Base-by-base conservation (phyloP, 2,329 filamentous ascomycete genomes). In the Cordyceps cicadae region DNA sequence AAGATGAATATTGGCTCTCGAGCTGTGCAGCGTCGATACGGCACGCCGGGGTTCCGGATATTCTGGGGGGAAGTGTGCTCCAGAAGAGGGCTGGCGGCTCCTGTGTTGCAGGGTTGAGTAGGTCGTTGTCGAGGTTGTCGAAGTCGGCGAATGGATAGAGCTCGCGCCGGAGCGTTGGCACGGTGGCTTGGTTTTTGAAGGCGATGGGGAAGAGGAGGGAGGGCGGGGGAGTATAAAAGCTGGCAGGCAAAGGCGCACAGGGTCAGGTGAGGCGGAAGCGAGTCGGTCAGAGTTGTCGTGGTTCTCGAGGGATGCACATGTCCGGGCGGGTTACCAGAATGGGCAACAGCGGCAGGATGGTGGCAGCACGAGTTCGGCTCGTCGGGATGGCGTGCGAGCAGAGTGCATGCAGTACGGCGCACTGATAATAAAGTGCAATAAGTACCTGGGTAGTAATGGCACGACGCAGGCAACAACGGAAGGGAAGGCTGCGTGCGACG, bases 221-320 rank as follows among this genome's bases (percentile, higher is more conserved):
- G 21, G 17, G 17, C 4, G 34, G 51, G 34, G 51, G 34, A 4
- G 14, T 6, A 7, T 11, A 32, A 24, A 29, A 12, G 9, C 32
- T 58, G 46, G 15, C 11, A 58, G 48, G 52, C 37, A 59, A 26
- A 26, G 32, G 46, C 17, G 56, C 34, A 51, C 32, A 37, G 32
- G 12, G 26, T 29, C n/a, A 41, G 48, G 49, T 50, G 48, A 53
- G 24, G 56, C 14, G 56, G 56, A 52, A 37, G 39, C 49, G 49
- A 51, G 56, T 48, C 56, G 56, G 46, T 51, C 55, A 59, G 39
- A 32, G 56, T 21, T 17, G 46, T 59, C 56, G 48, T 45, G 48
- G 24, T 37, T 43, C 4, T 46, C 24, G 39, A 59, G 56, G 26
- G 56, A 59, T 59, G 56, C 37, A 34, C 48, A 59, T 53, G 56